These are phyloP conservation scores for Mycena alexandri DNA, from an alignment of 768 basidiomycete species.

Conservation along the genomic window DNA sequence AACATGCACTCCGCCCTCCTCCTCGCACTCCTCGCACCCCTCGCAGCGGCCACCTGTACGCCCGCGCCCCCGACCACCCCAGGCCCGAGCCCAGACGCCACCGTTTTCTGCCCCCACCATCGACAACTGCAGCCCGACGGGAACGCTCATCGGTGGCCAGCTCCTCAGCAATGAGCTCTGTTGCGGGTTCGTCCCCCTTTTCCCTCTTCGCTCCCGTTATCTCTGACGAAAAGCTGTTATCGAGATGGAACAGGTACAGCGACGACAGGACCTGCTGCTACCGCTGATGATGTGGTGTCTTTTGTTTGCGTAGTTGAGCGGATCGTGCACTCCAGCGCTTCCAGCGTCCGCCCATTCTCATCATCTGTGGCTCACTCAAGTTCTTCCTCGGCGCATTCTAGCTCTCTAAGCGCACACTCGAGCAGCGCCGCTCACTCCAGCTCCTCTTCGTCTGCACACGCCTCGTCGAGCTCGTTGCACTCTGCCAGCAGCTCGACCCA, in stretches of 20 bases:
- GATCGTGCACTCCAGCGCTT: no score
- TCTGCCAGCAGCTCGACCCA: no score
- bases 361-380: no score
- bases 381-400: no score
- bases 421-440: no score
- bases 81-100: neutral
- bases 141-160: constrained; percentile 5
- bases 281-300: no score
- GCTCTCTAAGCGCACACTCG: no score
- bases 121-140: constrained; percentile 7
- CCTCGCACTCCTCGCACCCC: constrained; percentile 1
- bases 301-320: no score
- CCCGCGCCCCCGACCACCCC: neutral
- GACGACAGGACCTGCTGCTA: constrained; percentile 19
- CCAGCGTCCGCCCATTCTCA: no score
- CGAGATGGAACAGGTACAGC: constrained; percentile 13
- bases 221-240: neutral
- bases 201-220: neutral
- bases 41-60: constrained; percentile 5
- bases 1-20: constrained; percentile 3
- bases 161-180: constrained; percentile 18
- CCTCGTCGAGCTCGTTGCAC: no score
- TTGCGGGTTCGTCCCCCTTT: constrained; percentile 12
- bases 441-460: no score
- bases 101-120: constrained; percentile 12